Base-by-base conservation (phyloP, 192 early-diverging fungal species). In the Gamsiella multidivaricata region DNA sequence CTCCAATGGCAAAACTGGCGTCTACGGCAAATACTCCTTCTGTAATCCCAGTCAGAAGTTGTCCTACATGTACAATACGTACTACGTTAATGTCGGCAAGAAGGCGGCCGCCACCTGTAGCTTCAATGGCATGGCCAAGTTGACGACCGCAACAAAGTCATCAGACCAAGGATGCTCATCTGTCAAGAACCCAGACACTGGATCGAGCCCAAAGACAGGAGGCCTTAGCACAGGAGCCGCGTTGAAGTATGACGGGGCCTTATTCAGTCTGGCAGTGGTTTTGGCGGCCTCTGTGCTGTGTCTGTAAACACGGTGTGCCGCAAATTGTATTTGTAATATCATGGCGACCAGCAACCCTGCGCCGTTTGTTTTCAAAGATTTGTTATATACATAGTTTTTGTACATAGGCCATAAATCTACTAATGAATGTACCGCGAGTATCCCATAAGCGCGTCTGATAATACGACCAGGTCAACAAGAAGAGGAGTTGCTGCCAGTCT, bases 11-110 rank as follows among this genome's bases (percentile, higher is more conserved):
- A 80, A 76, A 45, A 62, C 68, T 11, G 85, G 82, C 15, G 50
- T 46, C 22, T 88, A 88, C 54, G 86, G 85, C 18, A 69, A 61
- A 11, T 84, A 75, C 76, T 84, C 84, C 6, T 80, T 71, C 63
- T 88, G 86, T 55, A 32, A 73, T 10, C 73, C 83, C 1, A 37
- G 61, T 15, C 70, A 84, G 34, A 84, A 88, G 36, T 61, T 88
- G 11, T 81, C 79, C 25, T 88, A 81, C 65, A 71, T 82, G 61
- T 86, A 86, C 56, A 80, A 80, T 39, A 18, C 49, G 4, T 85
- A 87, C 23, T 76, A 83, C 50, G 53, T 47, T 26, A 53, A 39
- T 23, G 50, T 80, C 41, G 65, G 65, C 28, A 80, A 83, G 65
- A 75, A 63, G 33, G 52, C 74, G 2, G 51, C 68, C 3, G 32